These are phyloP conservation scores for Cladorrhinum sp. DNA, from an alignment of 2,329 filamentous ascomycete genomes.

Conservation along the genomic window DNA sequence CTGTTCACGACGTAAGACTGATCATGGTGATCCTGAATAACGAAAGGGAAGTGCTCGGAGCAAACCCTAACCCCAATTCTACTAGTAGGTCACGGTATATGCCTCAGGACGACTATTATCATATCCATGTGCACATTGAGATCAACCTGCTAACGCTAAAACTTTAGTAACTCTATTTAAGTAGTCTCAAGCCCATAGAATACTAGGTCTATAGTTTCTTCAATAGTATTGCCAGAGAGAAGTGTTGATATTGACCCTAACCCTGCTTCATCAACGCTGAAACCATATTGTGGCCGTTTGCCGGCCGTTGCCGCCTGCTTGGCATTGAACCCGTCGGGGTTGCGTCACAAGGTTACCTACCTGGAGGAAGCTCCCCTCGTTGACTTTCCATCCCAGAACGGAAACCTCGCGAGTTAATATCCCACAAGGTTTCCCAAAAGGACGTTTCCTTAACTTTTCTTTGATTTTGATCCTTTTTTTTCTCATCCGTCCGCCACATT, in stretches of 20 bases:
- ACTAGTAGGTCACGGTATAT: too few relatives aligned
- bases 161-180: too few relatives aligned
- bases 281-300: not conserved
- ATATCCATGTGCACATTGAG: too few relatives aligned
- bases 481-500: not conserved
- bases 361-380: not conserved
- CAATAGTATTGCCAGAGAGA: too few relatives aligned
- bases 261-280: not conserved
- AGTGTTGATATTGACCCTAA: not conserved
- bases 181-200: too few relatives aligned
- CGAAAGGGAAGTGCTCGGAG: too few relatives aligned
- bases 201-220: too few relatives aligned
- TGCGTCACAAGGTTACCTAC: conserved; percentile 7
- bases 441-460: not conserved
- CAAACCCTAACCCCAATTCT: too few relatives aligned
- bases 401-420: not conserved
- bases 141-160: too few relatives aligned
- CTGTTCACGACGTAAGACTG: too few relatives aligned
- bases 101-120: too few relatives aligned
- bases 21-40: too few relatives aligned
- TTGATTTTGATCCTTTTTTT: not conserved
- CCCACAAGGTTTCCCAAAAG: not conserved
- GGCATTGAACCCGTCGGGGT: not conserved
- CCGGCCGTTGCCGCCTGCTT: not conserved
- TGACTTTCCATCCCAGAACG: not conserved